Base-by-base conservation (phyloP, 1,139 yeast species). In the Spencermartinsiella ligniputridi region DNA sequence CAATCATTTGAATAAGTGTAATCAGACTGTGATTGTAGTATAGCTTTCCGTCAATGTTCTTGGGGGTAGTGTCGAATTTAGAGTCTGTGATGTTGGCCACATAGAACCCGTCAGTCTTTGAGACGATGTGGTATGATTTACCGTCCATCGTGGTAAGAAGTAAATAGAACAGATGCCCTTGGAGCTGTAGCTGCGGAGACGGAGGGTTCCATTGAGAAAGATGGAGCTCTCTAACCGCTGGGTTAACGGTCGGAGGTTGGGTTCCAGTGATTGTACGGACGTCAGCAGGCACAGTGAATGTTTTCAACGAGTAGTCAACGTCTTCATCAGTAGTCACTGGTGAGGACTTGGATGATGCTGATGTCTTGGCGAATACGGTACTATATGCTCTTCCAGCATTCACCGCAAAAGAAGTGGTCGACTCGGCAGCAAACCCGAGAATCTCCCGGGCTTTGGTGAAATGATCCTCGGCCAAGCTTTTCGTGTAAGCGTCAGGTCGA, bases 161-260 rank as follows among this genome's bases (percentile, higher is more conserved):
- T 56, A 92, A 71, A 64, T 92, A 92, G 48, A 84, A 70, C 58
- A 90, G 71, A 60, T 90, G 96, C 21, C 97, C 98, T 60, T 75
- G 77, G 47, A 70, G 69, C 52, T 65, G 65, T 22, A 69, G 64
- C 39, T 74, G 70, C 4, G 80, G 71, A n/a, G 95, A 89, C 16
- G 83, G 88, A 11, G 95, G 94, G 52, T 87, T 82, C 94, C 96
- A 90, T 47, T 79, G 79, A n/a, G 96, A 85, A 40, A 88, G 62
- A 44, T 74, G 69, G 42, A 84, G 68, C 0, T 82, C 72, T 52
- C 72, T 75, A 49, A 89, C 70, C 12, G 63, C 63, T 20, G 66
- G 60, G n/a, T 24, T 30, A 16, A 25, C 13, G 11, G 16, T 25
- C 6, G 17, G 41, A 35, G 21, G 57, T 11, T 74, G 70, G 40